Evolutionary conservation across 2,329 filamentous ascomycete genomes (phyloP).

Genomic region (Penicillium brevicompactum): DNA sequence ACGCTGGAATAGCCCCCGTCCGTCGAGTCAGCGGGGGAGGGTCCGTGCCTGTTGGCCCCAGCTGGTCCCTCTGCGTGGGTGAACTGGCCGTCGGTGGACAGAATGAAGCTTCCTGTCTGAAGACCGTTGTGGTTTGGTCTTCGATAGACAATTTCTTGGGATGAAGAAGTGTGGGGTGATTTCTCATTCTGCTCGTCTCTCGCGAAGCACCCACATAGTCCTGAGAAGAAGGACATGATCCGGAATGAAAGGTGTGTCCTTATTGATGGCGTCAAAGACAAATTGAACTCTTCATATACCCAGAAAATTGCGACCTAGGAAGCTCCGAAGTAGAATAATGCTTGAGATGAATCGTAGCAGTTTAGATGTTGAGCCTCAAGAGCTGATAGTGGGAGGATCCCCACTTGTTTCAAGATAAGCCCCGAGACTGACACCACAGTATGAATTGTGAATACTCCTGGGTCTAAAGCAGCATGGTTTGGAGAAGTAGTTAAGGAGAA

Average conservation of each 20-base stretch:
- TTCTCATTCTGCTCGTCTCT: slow-evolving; percentile 16
- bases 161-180: neutral
- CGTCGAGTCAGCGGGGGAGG: slow-evolving; percentile 21
- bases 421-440: neutral
- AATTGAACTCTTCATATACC: neutral
- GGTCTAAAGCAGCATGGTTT: neutral
- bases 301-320: neutral
- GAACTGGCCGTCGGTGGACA: slow-evolving; percentile 20
- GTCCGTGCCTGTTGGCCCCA: slow-evolving; percentile 16
- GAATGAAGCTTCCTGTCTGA: slow-evolving; percentile 24
- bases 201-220: slow-evolving; percentile 29
- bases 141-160: slow-evolving; percentile 15
- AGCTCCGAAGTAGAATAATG: neutral
- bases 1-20: slow-evolving; percentile 35
- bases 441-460: neutral
- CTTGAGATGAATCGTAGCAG: neutral
- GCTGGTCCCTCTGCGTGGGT: slow-evolving; percentile 13
- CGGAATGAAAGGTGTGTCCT: neutral
- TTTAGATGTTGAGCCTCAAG: slow-evolving; percentile 7
- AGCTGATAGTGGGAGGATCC: slow-evolving; percentile 7
- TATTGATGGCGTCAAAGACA: neutral
- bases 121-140: slow-evolving; percentile 10
- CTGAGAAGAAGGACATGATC: slow-evolving; percentile 26
- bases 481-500: neutral
- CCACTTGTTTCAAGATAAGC: slow-evolving; percentile 10